These are phyloP conservation scores for Penicillium angulare DNA, from an alignment of 495 filamentous ascomycete species.

Conservation along the genomic window DNA sequence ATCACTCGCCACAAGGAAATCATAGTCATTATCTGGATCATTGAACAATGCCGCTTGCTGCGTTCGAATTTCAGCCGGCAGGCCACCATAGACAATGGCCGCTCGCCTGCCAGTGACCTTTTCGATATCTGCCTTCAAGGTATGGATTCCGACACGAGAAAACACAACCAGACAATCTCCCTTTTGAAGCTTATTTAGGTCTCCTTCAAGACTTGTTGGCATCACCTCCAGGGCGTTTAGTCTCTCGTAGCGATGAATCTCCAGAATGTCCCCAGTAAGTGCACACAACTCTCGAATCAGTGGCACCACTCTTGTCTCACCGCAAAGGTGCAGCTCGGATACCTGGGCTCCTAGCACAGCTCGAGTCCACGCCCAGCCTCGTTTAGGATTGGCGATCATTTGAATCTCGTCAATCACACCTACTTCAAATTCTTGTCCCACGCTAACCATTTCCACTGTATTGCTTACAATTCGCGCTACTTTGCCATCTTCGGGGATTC, in stretches of 20 bases:
- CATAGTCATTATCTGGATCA: slow-evolving; percentile 89
- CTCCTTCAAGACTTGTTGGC: slow-evolving; percentile 56
- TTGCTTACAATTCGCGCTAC: slow-evolving; percentile 66
- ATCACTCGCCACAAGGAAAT: slow-evolving; percentile 90
- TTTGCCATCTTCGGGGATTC: slow-evolving; percentile 47
- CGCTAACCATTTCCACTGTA: slow-evolving; percentile 93
- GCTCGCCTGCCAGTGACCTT: slow-evolving; percentile 68
- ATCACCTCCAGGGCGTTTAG: slow-evolving; percentile 73
- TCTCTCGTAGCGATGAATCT: slow-evolving; percentile 78
- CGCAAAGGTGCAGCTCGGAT: slow-evolving; percentile 89
- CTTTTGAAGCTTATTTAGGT: slow-evolving; percentile 68
- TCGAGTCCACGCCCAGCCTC: slow-evolving; percentile 97
- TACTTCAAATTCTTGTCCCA: slow-evolving; percentile 72
- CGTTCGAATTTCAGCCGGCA: slow-evolving; percentile 90
- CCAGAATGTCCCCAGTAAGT: slow-evolving; percentile 75
- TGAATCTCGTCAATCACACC: slow-evolving; percentile 98
- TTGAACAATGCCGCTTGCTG: slow-evolving; percentile 93
- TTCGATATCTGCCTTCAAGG: slow-evolving; percentile 77
- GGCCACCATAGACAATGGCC: slow-evolving; percentile 87
- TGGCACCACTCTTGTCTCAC: slow-evolving; percentile 78
- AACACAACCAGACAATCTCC: slow-evolving; percentile 91
- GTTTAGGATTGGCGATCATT: slow-evolving; percentile 78
- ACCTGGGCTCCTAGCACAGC: slow-evolving; percentile 84
- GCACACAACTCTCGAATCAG: slow-evolving; percentile 78
- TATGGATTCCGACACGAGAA: slow-evolving; percentile 76